Base-by-base conservation (phyloP, 129 eudicot species). In the Glebionis coronaria region DNA sequence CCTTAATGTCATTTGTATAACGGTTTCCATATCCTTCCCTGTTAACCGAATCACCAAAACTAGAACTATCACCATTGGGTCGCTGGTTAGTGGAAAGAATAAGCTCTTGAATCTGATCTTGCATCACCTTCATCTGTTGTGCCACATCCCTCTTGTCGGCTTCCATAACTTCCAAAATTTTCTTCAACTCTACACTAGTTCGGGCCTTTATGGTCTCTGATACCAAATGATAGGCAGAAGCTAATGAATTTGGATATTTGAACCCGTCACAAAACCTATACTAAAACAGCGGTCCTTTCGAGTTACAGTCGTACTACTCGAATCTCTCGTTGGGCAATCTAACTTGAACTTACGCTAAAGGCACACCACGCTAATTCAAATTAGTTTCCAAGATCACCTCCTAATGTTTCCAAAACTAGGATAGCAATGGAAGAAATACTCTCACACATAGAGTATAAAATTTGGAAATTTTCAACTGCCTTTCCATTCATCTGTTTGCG, bases 201-300 rank as follows among this genome's bases (percentile, higher is more conserved):
- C 67, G n/a, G 52, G 67, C 16, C 6, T 38, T 29, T 52, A 62
- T 62, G 28, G 29, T n/a, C 28, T 62, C 67, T 62, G 52, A 62
- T 62, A 62, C 67, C 67, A 62, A 62, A 28, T 52, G 57, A 55
- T 45, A 45, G 51, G n/a, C 51, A 11, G 0, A 2, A 45, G 51
- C 13, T 45, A 11, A 45, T 45, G 1, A 15, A 8, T 8, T 45
- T 45, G 51, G 51, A 45, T 9, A n/a, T 45, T 45, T 45, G 14
- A 45, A 45, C 51, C 51, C 51, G 51, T 11, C 51, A 45, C 51
- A 45, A 45, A 7, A 45, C 13, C 12, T 0, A 45, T 45, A 45
- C 51, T 45, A 45, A 3, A 14, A 45, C 13, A 45, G 12, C 51
- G 51, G 3, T 10, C 51, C 51, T 45, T 45, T 45, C 51, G 11